A percentile compares a stretch with the other conserved stretches of the same genome.
Evolutionary conservation across 345 rosid genomes (phyloP).

Genomic region (Lagerstroemia speciosa): DNA sequence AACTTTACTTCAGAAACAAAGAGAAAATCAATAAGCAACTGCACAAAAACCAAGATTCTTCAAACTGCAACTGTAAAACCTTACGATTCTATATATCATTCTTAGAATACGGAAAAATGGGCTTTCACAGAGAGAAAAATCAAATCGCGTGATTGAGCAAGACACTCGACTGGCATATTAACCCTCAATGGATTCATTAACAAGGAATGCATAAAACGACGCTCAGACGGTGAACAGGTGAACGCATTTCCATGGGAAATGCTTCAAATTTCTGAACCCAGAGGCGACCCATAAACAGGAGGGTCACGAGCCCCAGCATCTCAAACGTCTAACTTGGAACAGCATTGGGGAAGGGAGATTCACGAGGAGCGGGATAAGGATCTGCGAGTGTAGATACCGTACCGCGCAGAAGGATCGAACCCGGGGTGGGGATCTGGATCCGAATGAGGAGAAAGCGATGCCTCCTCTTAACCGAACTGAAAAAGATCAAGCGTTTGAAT

Average conservation of each 20-base stretch:
- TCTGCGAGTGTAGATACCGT: background rate
- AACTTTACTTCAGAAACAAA: too few relatives aligned
- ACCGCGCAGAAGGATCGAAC: background rate
- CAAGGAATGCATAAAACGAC: background rate
- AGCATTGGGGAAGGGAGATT: background rate
- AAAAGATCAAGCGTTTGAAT: background rate
- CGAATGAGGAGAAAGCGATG: conserved; percentile 1
- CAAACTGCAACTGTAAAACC: background rate
- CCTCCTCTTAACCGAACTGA: background rate
- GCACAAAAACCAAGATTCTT: background rate
- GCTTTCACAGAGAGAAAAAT: background rate
- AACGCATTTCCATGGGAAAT: background rate
- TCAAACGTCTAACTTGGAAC: background rate
- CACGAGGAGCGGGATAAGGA: background rate
- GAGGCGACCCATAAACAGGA: background rate
- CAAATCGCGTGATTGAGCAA: background rate
- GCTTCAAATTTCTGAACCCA: background rate
- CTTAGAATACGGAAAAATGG: background rate
- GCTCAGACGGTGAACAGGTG: background rate
- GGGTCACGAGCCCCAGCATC: too few relatives aligned
- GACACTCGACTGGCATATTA: background rate
- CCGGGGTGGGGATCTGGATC: background rate
- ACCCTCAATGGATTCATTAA: too few relatives aligned
- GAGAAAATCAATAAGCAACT: too few relatives aligned
- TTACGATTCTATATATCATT: background rate